Evolutionary conservation across 129 eudicot species (phyloP), one percentile per base, ranked within the genome.

Genomic region (Pulicaria dysenterica): DNA sequence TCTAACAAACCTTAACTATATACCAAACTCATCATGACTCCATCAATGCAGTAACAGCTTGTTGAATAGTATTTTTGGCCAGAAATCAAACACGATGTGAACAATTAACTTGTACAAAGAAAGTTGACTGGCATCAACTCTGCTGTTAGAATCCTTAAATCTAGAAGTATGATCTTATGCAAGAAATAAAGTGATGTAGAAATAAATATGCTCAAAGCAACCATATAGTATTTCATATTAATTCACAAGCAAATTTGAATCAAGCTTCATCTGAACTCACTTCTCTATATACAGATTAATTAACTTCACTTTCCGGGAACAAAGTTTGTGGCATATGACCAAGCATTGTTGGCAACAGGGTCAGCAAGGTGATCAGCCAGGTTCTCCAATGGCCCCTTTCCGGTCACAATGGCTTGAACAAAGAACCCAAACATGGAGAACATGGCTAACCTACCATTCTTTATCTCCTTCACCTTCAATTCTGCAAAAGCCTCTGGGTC

Each of bases 401-500:
- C 74, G 10, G 80, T 75, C 24, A 75, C 74, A 65, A 75, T 75
- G 17, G 80, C 73, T 38, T 75, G 80, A 66, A 75, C 74, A 55
- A 75, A 75, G 59, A 75, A 75, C 19, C 80, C 80, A 4, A 56
- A 75, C 80, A 75, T 75, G 3, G 80, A 75, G 19, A 75, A 75
- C 80, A 75, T 75, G 67, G 80, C 80, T 7, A 74, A 38, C 54
- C 71, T 73, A 5, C 88, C 85, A 53, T 84, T 84, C 85, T 84
- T 84, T 73, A 84, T 37, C 72, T 84, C 88, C 80, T 84, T 80
- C 41, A 84, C 88, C 80, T 84, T 80, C 19, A 84, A 72, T 72
- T 84, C 85, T 0, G 85, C 88, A 37, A 84, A 84, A 38, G 85
- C 88, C 37, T 77, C 85, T 3, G 88, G 88, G 37, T 84, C 88